Percentiles rank a stretch among this genome's conserved stretches.
Conservation (phyloP, 768 basidiomycete species). For the Russula compacta region DNA sequence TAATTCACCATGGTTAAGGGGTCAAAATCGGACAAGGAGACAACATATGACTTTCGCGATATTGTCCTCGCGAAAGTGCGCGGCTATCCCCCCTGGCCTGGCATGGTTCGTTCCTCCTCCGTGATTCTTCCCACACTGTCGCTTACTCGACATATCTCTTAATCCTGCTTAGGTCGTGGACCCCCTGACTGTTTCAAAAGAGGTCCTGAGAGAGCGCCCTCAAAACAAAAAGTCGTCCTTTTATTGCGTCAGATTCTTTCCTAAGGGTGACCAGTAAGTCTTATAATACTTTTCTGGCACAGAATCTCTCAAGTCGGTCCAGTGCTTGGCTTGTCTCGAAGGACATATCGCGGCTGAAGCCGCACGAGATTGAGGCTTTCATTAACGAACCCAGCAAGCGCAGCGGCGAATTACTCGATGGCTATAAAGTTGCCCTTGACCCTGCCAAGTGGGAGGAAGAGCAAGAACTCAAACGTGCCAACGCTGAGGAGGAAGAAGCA, state of each 20-base stretch:
- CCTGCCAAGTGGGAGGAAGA: conserved; percentile 60
- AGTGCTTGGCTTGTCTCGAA: conserved; percentile 81
- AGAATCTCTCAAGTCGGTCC: conserved; percentile 6
- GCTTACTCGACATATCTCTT: conserved; percentile 6
- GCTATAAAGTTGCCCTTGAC: conserved; percentile 67
- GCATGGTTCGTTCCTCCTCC: conserved; percentile 57
- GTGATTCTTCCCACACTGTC: conserved; percentile 14
- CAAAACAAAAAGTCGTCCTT: conserved; percentile 58
- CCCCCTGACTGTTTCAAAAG: conserved; percentile 49
- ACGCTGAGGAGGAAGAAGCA: conserved; percentile 38
- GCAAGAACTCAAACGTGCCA: conserved; percentile 28
- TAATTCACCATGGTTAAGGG: conserved; percentile 28
- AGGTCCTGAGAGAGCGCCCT: conserved; percentile 65
- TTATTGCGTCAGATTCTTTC: conserved; percentile 84
- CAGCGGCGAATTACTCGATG: conserved; percentile 63
- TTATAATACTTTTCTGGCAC: conserved; percentile 7
- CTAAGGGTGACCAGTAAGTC: conserved; percentile 86
- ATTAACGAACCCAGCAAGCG: conserved; percentile 71
- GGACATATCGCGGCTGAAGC: conserved; percentile 72
- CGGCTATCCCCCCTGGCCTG: conserved; percentile 94
- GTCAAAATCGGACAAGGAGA: conserved; percentile 29
- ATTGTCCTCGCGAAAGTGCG: conserved; percentile 88
- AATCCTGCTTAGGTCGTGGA: conserved; percentile 62
- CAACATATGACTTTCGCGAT: conserved; percentile 64
- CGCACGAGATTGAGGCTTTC: conserved; percentile 77